phyloP scores from a whole-genome alignment of 106 monocot species.

The Phalaenopsis equestris region DNA sequence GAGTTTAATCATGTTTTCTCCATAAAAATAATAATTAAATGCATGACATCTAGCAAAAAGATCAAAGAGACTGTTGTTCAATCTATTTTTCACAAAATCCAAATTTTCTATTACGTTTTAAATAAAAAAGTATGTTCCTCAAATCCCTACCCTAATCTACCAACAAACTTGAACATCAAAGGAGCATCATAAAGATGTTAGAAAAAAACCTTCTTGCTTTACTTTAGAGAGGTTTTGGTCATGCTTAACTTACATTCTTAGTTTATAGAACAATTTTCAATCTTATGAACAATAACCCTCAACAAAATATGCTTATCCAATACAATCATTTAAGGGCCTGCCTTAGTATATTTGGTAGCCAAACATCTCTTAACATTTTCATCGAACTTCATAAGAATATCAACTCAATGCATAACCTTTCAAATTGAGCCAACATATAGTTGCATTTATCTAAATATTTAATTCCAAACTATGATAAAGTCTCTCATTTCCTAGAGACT shows the following conservation, averaged over 20 bases:
- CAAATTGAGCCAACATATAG: not conserved
- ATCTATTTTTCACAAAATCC: no score
- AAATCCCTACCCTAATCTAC: not conserved
- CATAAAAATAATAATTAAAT: not conserved
- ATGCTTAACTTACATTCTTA: not conserved
- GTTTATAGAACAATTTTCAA: not conserved
- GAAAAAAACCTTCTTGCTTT: not conserved
- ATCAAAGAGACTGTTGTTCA: no score
- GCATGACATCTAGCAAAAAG: not conserved
- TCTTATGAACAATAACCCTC: not conserved
- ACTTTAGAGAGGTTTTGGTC: not conserved
- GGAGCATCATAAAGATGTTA: not conserved
- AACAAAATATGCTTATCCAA: not conserved
- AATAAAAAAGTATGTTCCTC: not conserved
- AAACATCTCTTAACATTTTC: not conserved
- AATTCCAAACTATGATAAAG: not conserved
- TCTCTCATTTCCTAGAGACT: not conserved
- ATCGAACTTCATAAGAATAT: not conserved
- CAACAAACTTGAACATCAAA: not conserved
- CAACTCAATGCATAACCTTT: not conserved
- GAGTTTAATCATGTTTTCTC: not conserved
- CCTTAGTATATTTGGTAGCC: not conserved
- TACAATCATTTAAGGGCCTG: not conserved
- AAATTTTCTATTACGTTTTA: not conserved
- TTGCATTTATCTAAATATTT: not conserved